phyloP scores from a whole-genome alignment of 768 basidiomycete species.

The Panaeolus cyanescens region DNA sequence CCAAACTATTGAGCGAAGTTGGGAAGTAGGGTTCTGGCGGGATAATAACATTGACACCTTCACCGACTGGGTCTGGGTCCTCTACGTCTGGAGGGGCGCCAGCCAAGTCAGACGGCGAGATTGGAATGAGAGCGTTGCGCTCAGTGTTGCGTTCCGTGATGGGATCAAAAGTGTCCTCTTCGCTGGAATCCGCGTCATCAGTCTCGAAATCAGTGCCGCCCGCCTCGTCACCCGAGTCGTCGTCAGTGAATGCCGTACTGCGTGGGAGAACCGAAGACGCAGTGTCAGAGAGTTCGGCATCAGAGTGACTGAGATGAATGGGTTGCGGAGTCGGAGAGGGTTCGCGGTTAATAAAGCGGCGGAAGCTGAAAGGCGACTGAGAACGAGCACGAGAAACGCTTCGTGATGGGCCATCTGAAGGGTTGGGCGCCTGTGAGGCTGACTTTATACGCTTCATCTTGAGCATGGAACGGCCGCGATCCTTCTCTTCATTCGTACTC shows the following conservation, averaged over 20 bases:
- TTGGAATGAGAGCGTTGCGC: slow-evolving; percentile 63
- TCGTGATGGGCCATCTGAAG: slow-evolving; percentile 44
- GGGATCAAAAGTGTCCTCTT: slow-evolving; percentile 68
- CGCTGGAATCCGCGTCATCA: slow-evolving; percentile 61
- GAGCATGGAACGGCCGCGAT: slow-evolving; percentile 57
- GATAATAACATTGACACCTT: slow-evolving; percentile 88
- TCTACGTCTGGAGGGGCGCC: slow-evolving; percentile 51
- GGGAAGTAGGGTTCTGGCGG: slow-evolving; percentile 85
- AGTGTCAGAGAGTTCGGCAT: slow-evolving; percentile 59
- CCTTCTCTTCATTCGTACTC: slow-evolving; percentile 45
- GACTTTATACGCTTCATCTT: slow-evolving; percentile 48
- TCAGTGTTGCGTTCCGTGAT: slow-evolving; percentile 89
- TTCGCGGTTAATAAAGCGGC: slow-evolving; percentile 64
- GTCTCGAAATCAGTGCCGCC: slow-evolving; percentile 54
- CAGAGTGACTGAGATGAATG: slow-evolving; percentile 60
- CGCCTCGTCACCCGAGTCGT: slow-evolving; percentile 67
- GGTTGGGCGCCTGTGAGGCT: slow-evolving; percentile 45
- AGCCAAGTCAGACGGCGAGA: slow-evolving; percentile 24
- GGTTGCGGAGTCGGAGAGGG: slow-evolving; percentile 58
- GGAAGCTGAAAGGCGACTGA: slow-evolving; percentile 78
- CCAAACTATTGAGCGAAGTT: slow-evolving; percentile 57
- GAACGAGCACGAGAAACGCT: slow-evolving; percentile 67
- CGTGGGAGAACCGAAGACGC: slow-evolving; percentile 59
- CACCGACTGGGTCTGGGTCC: slow-evolving; percentile 84
- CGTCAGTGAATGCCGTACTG: slow-evolving; percentile 61